Conservation (phyloP, 768 basidiomycete genomes). For the Suillus subalutaceus region DNA sequence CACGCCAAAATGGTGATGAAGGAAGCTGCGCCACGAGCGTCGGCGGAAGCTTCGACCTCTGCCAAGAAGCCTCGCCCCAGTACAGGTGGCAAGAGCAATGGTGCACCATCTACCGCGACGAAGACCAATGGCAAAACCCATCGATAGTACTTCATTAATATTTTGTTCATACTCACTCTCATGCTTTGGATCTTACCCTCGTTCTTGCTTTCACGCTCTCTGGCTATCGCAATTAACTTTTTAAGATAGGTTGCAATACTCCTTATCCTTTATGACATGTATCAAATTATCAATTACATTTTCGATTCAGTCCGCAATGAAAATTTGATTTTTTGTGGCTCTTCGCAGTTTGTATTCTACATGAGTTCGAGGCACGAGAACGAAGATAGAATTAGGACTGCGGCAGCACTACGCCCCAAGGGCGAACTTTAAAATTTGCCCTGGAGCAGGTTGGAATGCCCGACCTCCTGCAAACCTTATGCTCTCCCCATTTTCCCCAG, state of each 20-base stretch:
- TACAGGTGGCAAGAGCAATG: conserved; percentile 54
- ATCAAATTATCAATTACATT: neutral
- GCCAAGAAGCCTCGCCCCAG: conserved; percentile 64
- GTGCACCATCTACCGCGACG: conserved; percentile 46
- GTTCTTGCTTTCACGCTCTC: conserved; percentile 22
- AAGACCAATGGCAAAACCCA: conserved; percentile 65
- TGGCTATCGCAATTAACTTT: conserved; percentile 21
- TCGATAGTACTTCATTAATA: conserved; percentile 43
- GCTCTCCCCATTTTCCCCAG: no score
- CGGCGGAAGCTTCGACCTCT: conserved; percentile 46
- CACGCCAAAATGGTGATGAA: conserved; percentile 96
- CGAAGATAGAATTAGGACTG: no score
- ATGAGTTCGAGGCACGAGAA: no score
- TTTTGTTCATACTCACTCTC: conserved; percentile 8
- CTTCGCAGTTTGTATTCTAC: no score
- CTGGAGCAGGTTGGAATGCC: no score
- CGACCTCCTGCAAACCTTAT: no score
- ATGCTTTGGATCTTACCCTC: conserved; percentile 18
- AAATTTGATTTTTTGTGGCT: neutral
- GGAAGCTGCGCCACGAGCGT: conserved; percentile 64
- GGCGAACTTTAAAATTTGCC: no score
- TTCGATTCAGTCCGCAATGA: neutral
- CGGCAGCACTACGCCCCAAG: no score
- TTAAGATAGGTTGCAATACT: conserved; percentile 27
- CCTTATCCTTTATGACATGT: conserved; percentile 19